A percentile compares a stretch with the other conserved stretches of the same genome.
Conservation (phyloP, 257 asterid genomes). For the Rubia yunnanensis region DNA sequence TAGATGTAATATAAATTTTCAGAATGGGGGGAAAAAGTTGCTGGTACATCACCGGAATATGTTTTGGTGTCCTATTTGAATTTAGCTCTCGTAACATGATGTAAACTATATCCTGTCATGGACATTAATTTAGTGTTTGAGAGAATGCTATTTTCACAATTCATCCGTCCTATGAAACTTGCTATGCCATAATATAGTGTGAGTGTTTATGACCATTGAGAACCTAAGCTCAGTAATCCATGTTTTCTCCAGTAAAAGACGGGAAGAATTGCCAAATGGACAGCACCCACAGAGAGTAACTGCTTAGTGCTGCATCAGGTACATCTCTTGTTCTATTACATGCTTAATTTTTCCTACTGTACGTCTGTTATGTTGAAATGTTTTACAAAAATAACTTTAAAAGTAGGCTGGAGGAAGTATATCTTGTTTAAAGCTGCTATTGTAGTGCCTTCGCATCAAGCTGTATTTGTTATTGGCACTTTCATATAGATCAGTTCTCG, state of each 20-base stretch:
- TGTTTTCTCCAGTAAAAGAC: slow-evolving; percentile 36
- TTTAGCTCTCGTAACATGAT: neutral
- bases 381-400: neutral
- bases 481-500: neutral
- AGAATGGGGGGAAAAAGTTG: neutral
- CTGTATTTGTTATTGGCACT: neutral
- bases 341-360: neutral
- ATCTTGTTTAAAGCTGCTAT: neutral
- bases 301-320: slow-evolving; percentile 29
- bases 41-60: neutral
- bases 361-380: neutral
- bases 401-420: neutral
- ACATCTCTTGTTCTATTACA: neutral
- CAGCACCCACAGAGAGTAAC: slow-evolving; percentile 29
- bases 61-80: neutral
- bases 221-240: neutral
- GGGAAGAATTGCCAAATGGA: slow-evolving; percentile 15
- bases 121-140: neutral
- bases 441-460: neutral
- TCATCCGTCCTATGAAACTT: neutral
- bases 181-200: neutral
- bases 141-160: neutral
- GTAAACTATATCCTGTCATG: neutral
- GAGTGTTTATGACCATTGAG: neutral
- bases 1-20: neutral